Conservation (phyloP, 257 asterid genomes). For the Solanum peruvianum region DNA sequence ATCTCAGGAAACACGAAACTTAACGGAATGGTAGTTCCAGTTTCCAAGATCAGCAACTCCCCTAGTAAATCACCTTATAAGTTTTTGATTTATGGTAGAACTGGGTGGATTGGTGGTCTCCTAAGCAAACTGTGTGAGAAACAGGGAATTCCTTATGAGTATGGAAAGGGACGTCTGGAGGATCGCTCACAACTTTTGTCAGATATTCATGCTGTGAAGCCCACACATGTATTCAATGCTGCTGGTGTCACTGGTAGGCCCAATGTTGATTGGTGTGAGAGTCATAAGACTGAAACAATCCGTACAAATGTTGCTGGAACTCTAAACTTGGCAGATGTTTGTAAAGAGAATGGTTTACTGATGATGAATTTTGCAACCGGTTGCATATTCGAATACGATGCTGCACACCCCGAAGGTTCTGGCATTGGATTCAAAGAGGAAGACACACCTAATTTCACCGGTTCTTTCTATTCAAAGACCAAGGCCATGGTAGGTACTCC, state of each 20-base stretch:
- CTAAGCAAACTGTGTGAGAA: slow-evolving; percentile 87
- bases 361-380: slow-evolving; percentile 90
- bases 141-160: slow-evolving; percentile 73
- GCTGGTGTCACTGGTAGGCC: slow-evolving; percentile 99
- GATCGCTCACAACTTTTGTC: slow-evolving; percentile 52
- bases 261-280: slow-evolving; percentile 97
- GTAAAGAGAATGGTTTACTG: slow-evolving; percentile 66
- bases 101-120: slow-evolving; percentile 96
- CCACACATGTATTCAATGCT: slow-evolving; percentile 89
- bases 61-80: slow-evolving; percentile 44
- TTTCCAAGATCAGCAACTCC: slow-evolving; percentile 24
- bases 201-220: slow-evolving; percentile 56
- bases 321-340: slow-evolving; percentile 77
- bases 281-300: slow-evolving; percentile 78
- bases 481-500: slow-evolving; percentile 75
- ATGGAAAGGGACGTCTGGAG: slow-evolving; percentile 88
- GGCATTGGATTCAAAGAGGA: slow-evolving; percentile 90
- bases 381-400: slow-evolving; percentile 82
- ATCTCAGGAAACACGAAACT: slow-evolving; percentile 28
- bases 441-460: slow-evolving; percentile 78
- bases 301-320: slow-evolving; percentile 91
- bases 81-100: slow-evolving; percentile 87
- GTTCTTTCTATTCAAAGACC: slow-evolving; percentile 96
- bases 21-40: slow-evolving; percentile 40
- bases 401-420: slow-evolving; percentile 83